Evolutionary conservation across 192 early-diverging fungal species (phyloP).

Genomic region (Coemansia sp.): DNA sequence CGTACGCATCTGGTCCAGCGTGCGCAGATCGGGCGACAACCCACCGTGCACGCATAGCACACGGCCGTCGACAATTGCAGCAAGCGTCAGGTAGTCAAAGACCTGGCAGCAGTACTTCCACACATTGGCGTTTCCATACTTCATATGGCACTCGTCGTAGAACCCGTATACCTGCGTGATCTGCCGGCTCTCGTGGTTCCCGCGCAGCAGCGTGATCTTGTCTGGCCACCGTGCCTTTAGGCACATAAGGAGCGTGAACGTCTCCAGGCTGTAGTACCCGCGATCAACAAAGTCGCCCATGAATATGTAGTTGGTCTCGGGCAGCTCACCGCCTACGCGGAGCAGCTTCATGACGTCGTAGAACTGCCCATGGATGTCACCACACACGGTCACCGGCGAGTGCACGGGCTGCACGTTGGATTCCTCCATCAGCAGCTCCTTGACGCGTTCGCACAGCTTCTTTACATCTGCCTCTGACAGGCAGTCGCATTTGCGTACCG

Average conservation of each 20-base stretch:
- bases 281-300: slow-evolving; percentile 99
- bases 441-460: slow-evolving; percentile 97
- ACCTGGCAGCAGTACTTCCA: slow-evolving; percentile 91
- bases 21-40: slow-evolving; percentile 86
- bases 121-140: slow-evolving; percentile 81
- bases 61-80: slow-evolving; percentile 91
- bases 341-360: slow-evolving; percentile 96
- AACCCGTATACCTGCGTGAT: slow-evolving; percentile 98
- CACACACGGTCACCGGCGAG: slow-evolving; percentile 96
- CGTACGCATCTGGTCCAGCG: slow-evolving; percentile 81
- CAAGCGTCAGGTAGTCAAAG: slow-evolving; percentile 96
- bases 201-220: slow-evolving; percentile 91
- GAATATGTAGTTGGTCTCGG: slow-evolving; percentile 95
- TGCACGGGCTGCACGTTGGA: slow-evolving; percentile 96
- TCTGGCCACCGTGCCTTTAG: slow-evolving; percentile 97
- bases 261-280: slow-evolving; percentile 96
- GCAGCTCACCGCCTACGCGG: slow-evolving; percentile 91
- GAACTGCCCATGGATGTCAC: slow-evolving; percentile 98
- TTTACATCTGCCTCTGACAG: slow-evolving; percentile 95
- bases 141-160: slow-evolving; percentile 87
- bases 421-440: slow-evolving; percentile 96
- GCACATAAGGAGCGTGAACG: slow-evolving; percentile 88
- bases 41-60: slow-evolving; percentile 97
- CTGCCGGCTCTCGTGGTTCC: slow-evolving; percentile 96
- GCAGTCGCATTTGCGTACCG: slow-evolving; percentile 88